phyloP scores from a whole-genome alignment of 495 filamentous ascomycete genomes.

The Articulospora tetracladia region DNA sequence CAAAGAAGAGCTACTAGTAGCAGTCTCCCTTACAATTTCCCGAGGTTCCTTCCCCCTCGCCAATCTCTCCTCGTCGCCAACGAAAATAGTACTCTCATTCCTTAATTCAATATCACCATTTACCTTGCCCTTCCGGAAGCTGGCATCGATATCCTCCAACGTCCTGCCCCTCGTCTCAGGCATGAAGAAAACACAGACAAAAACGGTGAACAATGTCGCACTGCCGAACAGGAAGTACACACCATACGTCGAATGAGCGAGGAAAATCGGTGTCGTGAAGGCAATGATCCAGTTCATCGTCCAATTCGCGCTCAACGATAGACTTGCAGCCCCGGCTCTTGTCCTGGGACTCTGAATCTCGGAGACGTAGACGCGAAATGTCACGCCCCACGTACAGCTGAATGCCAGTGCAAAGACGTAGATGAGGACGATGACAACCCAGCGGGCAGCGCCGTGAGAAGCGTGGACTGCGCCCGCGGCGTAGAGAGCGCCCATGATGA shows the following conservation, averaged over 20 bases:
- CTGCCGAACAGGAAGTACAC: conserved; percentile 60
- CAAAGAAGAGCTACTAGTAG: neutral
- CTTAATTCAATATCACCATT: neutral
- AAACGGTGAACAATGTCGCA: conserved; percentile 39
- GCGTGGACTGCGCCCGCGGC: conserved; percentile 43
- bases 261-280: conserved; percentile 57
- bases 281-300: conserved; percentile 60
- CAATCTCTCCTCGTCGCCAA: neutral
- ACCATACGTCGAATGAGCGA: conserved; percentile 50
- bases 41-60: neutral
- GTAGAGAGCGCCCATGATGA: conserved; percentile 41
- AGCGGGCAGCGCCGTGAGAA: conserved; percentile 40
- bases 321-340: conserved; percentile 45
- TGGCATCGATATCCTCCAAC: conserved; percentile 52
- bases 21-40: neutral
- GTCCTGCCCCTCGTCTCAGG: conserved; percentile 55
- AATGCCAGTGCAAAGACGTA: conserved; percentile 38
- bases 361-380: conserved; percentile 47
- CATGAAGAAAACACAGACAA: conserved; percentile 51
- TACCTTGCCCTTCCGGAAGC: conserved; percentile 5
- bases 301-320: conserved; percentile 51
- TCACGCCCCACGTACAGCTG: conserved; percentile 46
- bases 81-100: neutral
- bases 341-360: conserved; percentile 56
- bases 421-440: conserved; percentile 52